Evolutionary conservation across 805 yeast genomes (phyloP), one percentile per base, ranked within the genome.

Genomic region (Metschnikowia vanudenii): DNA sequence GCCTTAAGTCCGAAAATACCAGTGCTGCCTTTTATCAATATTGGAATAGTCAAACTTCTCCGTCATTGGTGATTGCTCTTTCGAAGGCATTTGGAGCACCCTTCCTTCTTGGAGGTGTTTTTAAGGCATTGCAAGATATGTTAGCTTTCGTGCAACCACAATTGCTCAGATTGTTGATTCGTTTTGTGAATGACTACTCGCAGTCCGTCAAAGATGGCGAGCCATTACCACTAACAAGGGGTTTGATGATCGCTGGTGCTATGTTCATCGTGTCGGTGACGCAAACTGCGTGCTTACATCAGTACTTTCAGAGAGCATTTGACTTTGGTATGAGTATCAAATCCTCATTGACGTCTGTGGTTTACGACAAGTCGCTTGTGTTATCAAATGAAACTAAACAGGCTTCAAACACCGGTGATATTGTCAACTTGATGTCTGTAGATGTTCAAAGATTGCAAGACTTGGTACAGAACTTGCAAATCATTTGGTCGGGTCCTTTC

Each of bases 401-500:
- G 60, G 67, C 79, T 57, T 80, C 88, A 34, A 79, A 88, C 28
- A 87, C 96, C 4, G 98, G 98, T 60, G 97, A 90, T 63, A 87
- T 92, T 54, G 97, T 91, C 47, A 91, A 91, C 61, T 74, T 91
- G 58, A 89, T 91, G 97, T 84, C 96, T 43, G 96, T 91, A 37
- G 98, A 91, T 68, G 83, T 90, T 2, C 96, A 87, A 67, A 81
- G 96, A 68, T 70, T 91, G 46, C 96, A 88, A 63, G 96, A 88
- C 55, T 73, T 89, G 46, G 79, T 85, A 19, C 90, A 87, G 62
- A 80, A 84, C 64, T 79, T 90, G 52, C 85, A 88, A 57, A 75
- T 88, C 44, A 73, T 88, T 41, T 89, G 96, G 96, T 88, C 96
- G 1, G 96, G 96, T 40, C 97, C 97, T 1, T 85, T 90, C 68